Evolutionary conservation across 1,284 basidiomycete genomes (phyloP).

Genomic region (Coriolopsis trogii): DNA sequence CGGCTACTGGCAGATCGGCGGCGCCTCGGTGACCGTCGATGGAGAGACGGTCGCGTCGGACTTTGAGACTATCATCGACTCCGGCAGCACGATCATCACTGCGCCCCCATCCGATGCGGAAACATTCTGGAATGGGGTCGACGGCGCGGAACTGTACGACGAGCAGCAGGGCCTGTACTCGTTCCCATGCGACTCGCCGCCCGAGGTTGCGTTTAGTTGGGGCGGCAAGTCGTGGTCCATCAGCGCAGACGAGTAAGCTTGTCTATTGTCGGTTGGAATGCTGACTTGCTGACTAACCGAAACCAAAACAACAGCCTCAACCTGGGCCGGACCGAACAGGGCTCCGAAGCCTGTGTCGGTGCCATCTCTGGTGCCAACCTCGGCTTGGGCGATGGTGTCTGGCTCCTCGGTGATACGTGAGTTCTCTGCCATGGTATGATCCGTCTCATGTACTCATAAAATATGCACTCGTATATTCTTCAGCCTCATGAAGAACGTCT

Average conservation of each 20-base stretch:
- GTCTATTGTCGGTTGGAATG: background rate
- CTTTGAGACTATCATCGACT: constrained; percentile 28
- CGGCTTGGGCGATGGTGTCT: constrained; percentile 20
- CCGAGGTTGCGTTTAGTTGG: constrained; percentile 21
- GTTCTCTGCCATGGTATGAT: background rate
- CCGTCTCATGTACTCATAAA: background rate
- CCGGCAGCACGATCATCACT: constrained; percentile 22
- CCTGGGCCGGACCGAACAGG: constrained; percentile 19
- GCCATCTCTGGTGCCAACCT: constrained; percentile 9
- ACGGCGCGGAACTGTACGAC: constrained; percentile 14
- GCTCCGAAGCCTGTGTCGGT: constrained; percentile 28
- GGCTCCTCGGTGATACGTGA: constrained; percentile 21
- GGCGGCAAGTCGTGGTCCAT: constrained; percentile 20
- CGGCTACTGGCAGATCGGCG: constrained; percentile 28
- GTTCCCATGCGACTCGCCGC: constrained; percentile 16
- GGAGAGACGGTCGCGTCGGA: constrained; percentile 10
- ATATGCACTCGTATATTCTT: background rate
- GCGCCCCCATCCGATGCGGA: constrained; percentile 11
- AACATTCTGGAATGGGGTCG: constrained; percentile 14
- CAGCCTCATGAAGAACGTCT: constrained; percentile 24
- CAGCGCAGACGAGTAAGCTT: constrained; percentile 13
- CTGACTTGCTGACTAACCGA: background rate
- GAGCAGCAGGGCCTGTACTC: constrained; percentile 9
- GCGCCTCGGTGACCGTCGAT: constrained; percentile 16
- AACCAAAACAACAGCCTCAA: constrained; percentile 17